Base-by-base conservation (phyloP, 2,329 filamentous ascomycete genomes). In the Lasiodiplodia sp. region DNA sequence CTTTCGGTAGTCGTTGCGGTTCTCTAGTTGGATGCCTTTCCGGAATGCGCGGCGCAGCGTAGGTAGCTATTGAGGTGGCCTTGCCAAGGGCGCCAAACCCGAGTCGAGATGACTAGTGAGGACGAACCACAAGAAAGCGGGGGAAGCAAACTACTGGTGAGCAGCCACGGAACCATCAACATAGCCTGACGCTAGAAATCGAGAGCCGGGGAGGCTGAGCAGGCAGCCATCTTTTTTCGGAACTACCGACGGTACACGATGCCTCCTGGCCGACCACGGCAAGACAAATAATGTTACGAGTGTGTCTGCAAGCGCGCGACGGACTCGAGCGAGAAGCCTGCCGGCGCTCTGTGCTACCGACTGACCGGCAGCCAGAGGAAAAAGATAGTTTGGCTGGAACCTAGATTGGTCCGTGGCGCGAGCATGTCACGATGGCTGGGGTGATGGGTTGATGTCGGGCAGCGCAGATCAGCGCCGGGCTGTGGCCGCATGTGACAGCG, bases 401-500 rank as follows among this genome's bases (percentile, higher is more conserved):
- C 18, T 37, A 7, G 25, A 40, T 7, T 34, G 40, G 58, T 8
- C n/a, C 25, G 23, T 37, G n/a, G n/a, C 11, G 25, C 44, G 58
- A 49, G 60, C 18, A 25, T 52, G 28, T 23, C 28, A n/a, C 60
- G 44, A 64, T 52, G 47, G 47, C 28, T 25, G 60, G 60, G 60
- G 23, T 44, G 60, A 64, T 38, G 47, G 60, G 47, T 38, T 52
- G 60, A 52, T 12, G 60, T 52, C 37, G 44, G 58, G 47, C 31
- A 18, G 60, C 44, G 60, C 60, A 64, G 60, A 64, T 64, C 60
- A 64, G 58, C 37, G 37, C 23, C 57, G 38, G 11, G n/a, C 14
- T 28, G 57, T 25, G 40, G 58, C 28, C 31, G 47, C 60, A 64
- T 64, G 60, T 64, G 60, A 64, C 60, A 64, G 47, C 44, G 28